Conservation (phyloP, 768 basidiomycete species). For the Lentinus tigrinus region DNA sequence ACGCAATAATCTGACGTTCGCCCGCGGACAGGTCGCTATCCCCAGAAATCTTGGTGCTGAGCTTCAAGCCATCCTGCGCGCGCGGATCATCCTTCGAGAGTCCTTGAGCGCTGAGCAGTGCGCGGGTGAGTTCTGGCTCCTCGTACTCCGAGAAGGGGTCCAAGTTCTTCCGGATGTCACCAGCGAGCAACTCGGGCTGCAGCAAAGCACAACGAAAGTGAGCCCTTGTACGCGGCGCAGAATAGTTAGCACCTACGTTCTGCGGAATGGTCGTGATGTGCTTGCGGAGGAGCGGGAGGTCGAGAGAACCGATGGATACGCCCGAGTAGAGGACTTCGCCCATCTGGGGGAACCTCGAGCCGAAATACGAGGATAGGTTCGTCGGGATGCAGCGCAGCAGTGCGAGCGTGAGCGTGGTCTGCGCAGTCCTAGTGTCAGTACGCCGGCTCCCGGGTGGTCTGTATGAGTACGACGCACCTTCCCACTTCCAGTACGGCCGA, state of each 20-base stretch:
- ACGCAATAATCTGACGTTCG: constrained; percentile 56
- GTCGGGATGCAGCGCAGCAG: constrained; percentile 55
- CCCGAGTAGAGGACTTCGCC: constrained; percentile 54
- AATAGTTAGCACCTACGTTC: constrained; percentile 27
- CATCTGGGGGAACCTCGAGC: constrained; percentile 14
- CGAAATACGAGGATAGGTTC: background rate
- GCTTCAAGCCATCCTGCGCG: constrained; percentile 37
- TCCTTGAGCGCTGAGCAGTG: constrained; percentile 48
- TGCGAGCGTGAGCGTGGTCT: constrained; percentile 49
- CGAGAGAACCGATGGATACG: constrained; percentile 41
- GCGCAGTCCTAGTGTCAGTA: constrained; percentile 7
- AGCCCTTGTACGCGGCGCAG: background rate
- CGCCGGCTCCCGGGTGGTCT: no score
- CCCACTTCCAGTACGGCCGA: constrained; percentile 57
- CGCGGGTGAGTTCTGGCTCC: constrained; percentile 49
- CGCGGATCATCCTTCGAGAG: constrained; percentile 35
- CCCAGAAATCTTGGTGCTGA: constrained; percentile 44
- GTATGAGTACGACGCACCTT: constrained; percentile 31
- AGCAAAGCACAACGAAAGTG: background rate
- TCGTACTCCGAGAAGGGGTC: constrained; percentile 58
- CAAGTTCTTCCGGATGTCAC: constrained; percentile 54
- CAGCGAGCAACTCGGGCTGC: constrained; percentile 50
- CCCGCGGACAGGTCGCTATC: constrained; percentile 51
- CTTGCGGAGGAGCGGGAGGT: constrained; percentile 50
- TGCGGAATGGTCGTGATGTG: constrained; percentile 62